Evolutionary conservation across 2,329 filamentous ascomycete genomes (phyloP), one percentile per base, ranked within the genome.

Genomic region (Pseudonectria buxi): DNA sequence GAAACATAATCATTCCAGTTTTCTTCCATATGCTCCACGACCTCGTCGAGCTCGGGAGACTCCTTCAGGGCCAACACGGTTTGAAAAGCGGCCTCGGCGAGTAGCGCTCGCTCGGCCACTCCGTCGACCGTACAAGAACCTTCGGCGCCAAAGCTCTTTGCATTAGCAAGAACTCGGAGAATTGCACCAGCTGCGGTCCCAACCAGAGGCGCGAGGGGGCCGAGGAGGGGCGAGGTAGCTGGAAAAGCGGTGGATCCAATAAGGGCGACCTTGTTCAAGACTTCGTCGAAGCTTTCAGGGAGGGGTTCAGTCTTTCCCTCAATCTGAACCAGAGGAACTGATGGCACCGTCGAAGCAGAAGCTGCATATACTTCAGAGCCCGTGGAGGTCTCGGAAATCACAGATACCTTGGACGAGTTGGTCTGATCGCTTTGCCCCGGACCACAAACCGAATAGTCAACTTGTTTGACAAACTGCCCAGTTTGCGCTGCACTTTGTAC

Each of bases 71-170:
- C 22, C 14, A 51, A 29, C 12, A 51, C 14, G 2, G 49, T 40
- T 26, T 50, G 41, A 3, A 53, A 38, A 4, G 45, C 34, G 10
- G 46, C 40, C 30, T 53, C 46, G 16, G 49, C 41, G 13, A 51
- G 40, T 1, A 53, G 22, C 1, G 49, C 49, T 7, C 49, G 49
- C 35, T 50, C 40, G 2, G 45, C 35, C 15, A 38, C 28, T 10
- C 39, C 39, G 7, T 33, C 15, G 15, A 25, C 35, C 14, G 28
- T 16, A 14, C 29, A 15, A 6, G 28, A 32, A 11, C 27, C 13
- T 2, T 32, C 14, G 12, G 24, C 18, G 11, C 32, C 15, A 9
- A n/a, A n/a, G 25, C 31, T 41, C 28, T 32, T 33, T 3, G 36
- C 30, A 10, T 27, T 29, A 12, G 32, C 33, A 12, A 40, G 11